A percentile compares a stretch with the other conserved stretches of the same genome.
These are phyloP conservation scores for Avena eriantha DNA, from an alignment of 176 grass and related monocot species.

Conservation along the genomic window DNA sequence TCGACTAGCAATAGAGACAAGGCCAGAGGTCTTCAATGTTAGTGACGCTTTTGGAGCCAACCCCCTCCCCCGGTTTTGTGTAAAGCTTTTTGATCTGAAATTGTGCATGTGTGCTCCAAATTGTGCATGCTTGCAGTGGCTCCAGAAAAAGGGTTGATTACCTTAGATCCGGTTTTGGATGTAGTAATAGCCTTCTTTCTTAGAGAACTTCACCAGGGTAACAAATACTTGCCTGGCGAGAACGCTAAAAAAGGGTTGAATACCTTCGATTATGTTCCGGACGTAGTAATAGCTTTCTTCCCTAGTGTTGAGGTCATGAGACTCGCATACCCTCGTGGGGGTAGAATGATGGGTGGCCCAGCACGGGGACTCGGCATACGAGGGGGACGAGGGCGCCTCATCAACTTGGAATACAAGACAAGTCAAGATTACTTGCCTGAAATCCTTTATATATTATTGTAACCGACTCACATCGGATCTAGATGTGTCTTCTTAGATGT, in stretches of 20 bases:
- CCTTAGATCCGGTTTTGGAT: background rate
- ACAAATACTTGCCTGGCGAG: too few relatives aligned
- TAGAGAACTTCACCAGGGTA: too few relatives aligned
- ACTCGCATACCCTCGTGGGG: background rate
- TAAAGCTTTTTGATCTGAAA: background rate
- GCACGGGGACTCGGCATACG: background rate
- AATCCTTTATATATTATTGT: background rate
- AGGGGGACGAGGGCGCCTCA: background rate
- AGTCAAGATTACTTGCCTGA: background rate
- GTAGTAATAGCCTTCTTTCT: background rate
- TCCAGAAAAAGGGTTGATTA: background rate
- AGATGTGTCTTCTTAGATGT: background rate
- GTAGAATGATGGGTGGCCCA: background rate
- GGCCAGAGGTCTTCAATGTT: background rate
- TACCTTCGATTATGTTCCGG: too few relatives aligned
- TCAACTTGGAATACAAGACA: background rate
- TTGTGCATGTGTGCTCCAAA: background rate
- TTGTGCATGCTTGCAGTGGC: too few relatives aligned
- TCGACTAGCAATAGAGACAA: background rate
- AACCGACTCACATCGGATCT: background rate
- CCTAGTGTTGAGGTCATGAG: background rate
- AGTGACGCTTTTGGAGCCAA: background rate
- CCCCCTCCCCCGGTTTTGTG: background rate
- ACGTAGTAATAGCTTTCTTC: background rate
- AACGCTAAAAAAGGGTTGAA: too few relatives aligned